phyloP scores from a whole-genome alignment of 257 asterid genomes.

The Anisodus acutangulus region DNA sequence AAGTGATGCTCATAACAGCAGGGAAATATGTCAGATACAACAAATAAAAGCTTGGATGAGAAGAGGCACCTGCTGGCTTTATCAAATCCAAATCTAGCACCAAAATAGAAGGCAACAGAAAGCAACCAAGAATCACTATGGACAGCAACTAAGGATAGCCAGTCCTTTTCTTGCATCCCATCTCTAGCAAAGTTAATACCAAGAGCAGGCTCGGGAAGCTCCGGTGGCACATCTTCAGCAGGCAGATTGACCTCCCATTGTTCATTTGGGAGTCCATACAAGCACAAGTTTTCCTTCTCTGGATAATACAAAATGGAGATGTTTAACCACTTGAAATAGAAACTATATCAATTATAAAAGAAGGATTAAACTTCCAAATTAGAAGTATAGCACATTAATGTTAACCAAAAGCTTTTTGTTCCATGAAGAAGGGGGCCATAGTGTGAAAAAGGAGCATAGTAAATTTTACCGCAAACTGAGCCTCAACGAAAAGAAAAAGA shows the following conservation, averaged over 20 bases:
- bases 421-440: neutral
- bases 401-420: neutral
- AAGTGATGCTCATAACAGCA: neutral
- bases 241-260: slow-evolving; percentile 70
- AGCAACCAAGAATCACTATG: slow-evolving; percentile 76
- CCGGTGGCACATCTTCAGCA: slow-evolving; percentile 71
- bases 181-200: slow-evolving; percentile 75
- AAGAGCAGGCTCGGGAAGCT: slow-evolving; percentile 71
- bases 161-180: slow-evolving; percentile 66
- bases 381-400: slow-evolving; percentile 20
- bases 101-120: slow-evolving; percentile 59
- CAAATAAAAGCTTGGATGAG: neutral
- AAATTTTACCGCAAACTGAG: slow-evolving; percentile 8
- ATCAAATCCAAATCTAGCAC: slow-evolving; percentile 65
- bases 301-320: slow-evolving; percentile 32
- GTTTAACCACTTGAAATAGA: slow-evolving; percentile 17
- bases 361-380: slow-evolving; percentile 20
- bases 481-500: slow-evolving; percentile 4
- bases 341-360: slow-evolving; percentile 32
- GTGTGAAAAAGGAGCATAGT: slow-evolving; percentile 18
- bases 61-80: slow-evolving; percentile 56
- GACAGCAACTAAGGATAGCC: slow-evolving; percentile 67
- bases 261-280: slow-evolving; percentile 63
- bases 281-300: slow-evolving; percentile 70
- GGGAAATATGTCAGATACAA: neutral